Evolutionary conservation across 2,329 filamentous ascomycete genomes (phyloP).

Genomic region (Lasiodiplodia gonubiensis): DNA sequence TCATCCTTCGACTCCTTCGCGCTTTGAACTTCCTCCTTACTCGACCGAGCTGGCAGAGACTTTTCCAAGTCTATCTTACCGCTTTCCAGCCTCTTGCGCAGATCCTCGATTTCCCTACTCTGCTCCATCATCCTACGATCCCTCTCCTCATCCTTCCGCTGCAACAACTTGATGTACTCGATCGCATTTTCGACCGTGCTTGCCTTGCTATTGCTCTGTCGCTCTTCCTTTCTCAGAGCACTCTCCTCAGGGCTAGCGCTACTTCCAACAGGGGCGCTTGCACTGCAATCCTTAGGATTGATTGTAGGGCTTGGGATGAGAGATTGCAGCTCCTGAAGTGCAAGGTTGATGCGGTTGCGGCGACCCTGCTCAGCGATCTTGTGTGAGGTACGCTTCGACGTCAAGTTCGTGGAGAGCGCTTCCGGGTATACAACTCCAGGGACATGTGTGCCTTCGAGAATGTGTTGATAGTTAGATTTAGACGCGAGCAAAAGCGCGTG

Average conservation of each 20-base stretch:
- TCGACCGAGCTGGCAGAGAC: not conserved
- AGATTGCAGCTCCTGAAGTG: conserved; percentile 86
- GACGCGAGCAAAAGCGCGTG: conserved; percentile 81
- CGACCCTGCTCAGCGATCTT: conserved; percentile 97
- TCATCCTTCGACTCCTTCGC: not conserved
- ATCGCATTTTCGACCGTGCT: conserved; percentile 98
- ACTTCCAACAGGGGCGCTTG: conserved; percentile 42
- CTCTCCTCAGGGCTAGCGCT: conserved; percentile 35
- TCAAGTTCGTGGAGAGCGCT: conserved; percentile 89
- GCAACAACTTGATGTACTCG: conserved; percentile 86
- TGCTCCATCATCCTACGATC: conserved; percentile 68
- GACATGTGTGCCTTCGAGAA: conserved; percentile 88
- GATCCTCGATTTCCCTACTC: conserved; percentile 63
- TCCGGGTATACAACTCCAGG: conserved; percentile 90
- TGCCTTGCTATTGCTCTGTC: conserved; percentile 82
- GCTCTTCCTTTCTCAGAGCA: conserved; percentile 42
- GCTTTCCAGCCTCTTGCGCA: conserved; percentile 43
- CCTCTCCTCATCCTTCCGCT: conserved; percentile 72
- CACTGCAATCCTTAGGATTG: conserved; percentile 39
- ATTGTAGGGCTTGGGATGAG: conserved; percentile 69
- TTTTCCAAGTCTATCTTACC: not conserved
- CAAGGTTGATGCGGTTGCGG: conserved; percentile 92
- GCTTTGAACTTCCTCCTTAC: not conserved
- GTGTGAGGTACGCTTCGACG: conserved; percentile 94
- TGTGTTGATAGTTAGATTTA: conserved; percentile 98